Evolutionary conservation across 2,329 filamentous ascomycete species (phyloP), one percentile per base, ranked within the genome.

Genomic region (Fusarium sp.): DNA sequence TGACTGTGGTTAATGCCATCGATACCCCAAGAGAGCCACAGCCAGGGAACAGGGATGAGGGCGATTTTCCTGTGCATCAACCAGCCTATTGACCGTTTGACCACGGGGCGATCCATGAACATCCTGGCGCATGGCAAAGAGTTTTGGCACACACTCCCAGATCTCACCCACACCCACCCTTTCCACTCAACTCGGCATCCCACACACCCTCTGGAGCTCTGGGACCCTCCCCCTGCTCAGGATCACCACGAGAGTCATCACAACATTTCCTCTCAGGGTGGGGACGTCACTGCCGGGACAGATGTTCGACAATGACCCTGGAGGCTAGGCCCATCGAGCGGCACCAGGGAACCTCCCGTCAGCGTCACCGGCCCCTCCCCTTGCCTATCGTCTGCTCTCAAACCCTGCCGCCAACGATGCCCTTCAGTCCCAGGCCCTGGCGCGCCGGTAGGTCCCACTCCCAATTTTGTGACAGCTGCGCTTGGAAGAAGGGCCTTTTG

Each of bases 391-490:
- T 74, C 66, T 64, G 56, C 71, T 72, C 68, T 64, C 60, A 24
- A 68, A 67, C 72, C 76, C 72, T 78, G 72, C 54, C 69, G 59
- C 69, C 72, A 66, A 62, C 45, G 64, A 69, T 67, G 64, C 64
- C 67, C 72, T 78, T 72, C 72, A 74, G 62, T 76, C 71, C 77
- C 75, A 77, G 77, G 72, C 73, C 76, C 71, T 67, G 75, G 66
- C 59, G 74, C 73, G 64, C 60, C 56, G 61, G 70, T 57, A 75
- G 50, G 61, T 62, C 69, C 77, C 77, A 78, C 76, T 63, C 63
- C 67, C 59, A 72, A 69, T 71, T 73, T 78, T 77, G 74, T 78
- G 77, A 77, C 77, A 78, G 77, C 73, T 79, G 77, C 69, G 63
- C 75, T 72, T 69, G 64, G 62, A 72, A 67, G 59, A 72, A 67